These are phyloP conservation scores for Phoma sp. DNA, from an alignment of 2,329 filamentous ascomycete species.

Conservation along the genomic window DNA sequence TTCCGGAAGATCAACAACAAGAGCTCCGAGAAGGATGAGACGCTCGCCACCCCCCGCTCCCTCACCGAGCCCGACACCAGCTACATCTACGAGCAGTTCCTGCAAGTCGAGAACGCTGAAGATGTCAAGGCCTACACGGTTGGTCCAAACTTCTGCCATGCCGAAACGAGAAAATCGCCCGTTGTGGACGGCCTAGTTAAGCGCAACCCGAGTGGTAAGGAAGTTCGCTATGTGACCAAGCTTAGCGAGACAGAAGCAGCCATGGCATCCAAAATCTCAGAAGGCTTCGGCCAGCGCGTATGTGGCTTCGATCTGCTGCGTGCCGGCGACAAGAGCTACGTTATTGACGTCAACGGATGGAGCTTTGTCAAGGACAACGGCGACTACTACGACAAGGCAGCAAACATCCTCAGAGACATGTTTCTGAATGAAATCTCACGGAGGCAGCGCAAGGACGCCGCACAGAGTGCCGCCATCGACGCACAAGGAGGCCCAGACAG, in stretches of 20 bases:
- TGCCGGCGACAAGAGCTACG: conserved; percentile 88
- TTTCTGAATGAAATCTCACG: conserved; percentile 82
- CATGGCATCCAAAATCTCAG: conserved; percentile 89
- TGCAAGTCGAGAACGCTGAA: conserved; percentile 95
- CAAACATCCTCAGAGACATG: conserved; percentile 84
- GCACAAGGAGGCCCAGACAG: conserved; percentile 30
- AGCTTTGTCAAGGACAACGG: conserved; percentile 99
- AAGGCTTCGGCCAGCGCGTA: conserved; percentile 90
- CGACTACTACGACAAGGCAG: conserved; percentile 93
- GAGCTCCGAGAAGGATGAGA: conserved; percentile 90
- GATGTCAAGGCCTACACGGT: conserved; percentile 99
- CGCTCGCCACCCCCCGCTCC: conserved; percentile 77
- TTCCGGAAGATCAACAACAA: conserved; percentile 99
- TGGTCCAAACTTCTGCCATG: conserved; percentile 90
- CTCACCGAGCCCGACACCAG: conserved; percentile 82
- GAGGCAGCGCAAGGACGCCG: conserved; percentile 56
- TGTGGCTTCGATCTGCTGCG: conserved; percentile 95
- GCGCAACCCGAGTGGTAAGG: conserved; percentile 96
- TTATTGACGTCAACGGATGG: conserved; percentile 99
- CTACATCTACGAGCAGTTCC: conserved; percentile 97
- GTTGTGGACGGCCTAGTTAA: conserved; percentile 96
- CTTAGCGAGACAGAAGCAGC: conserved; percentile 80
- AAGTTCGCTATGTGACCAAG: conserved; percentile 91
- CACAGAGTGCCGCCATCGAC: conserved; percentile 50
- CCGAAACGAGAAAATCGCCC: conserved; percentile 95